Percentiles rank a stretch among this genome's conserved stretches.
phyloP scores from a whole-genome alignment of 1,139 yeast species.

The Saccharomyces hybrid region DNA sequence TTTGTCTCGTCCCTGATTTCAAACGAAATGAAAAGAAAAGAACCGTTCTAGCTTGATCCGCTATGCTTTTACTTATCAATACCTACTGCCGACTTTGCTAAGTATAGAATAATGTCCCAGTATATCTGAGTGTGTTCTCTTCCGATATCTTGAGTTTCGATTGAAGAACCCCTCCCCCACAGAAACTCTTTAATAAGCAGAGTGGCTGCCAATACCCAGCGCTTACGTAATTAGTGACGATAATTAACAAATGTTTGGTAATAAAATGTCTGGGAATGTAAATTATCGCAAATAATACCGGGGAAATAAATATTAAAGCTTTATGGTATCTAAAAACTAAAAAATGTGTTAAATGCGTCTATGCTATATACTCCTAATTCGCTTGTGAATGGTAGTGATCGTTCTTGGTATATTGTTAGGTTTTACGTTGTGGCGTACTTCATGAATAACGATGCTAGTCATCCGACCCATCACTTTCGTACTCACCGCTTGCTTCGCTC shows the following conservation, averaged over 20 bases:
- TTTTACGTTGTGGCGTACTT: not conserved
- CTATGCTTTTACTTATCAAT: not conserved
- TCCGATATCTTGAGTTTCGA: not conserved
- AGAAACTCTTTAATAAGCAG: not conserved
- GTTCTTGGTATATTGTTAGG: not conserved
- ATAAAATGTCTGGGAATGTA: not conserved
- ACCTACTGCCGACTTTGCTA: not conserved
- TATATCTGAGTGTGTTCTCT: not conserved
- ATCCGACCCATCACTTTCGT: conserved; percentile 46
- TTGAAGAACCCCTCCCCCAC: not conserved
- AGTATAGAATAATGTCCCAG: not conserved
- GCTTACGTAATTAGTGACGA: not conserved
- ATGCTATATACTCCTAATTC: not conserved
- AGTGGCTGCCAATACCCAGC: not conserved
- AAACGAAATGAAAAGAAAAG: not conserved
- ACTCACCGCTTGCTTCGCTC: conserved; percentile 61
- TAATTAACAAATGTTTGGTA: not conserved
- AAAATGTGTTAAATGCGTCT: not conserved
- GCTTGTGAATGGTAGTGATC: not conserved
- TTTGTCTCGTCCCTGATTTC: not conserved
- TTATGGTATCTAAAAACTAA: not conserved
- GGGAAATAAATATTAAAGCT: not conserved
- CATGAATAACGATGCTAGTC: conserved; percentile 16
- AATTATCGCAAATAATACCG: not conserved
- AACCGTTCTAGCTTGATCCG: not conserved